Conservation (phyloP, 768 basidiomycete species). For the Lepiota venenata region DNA sequence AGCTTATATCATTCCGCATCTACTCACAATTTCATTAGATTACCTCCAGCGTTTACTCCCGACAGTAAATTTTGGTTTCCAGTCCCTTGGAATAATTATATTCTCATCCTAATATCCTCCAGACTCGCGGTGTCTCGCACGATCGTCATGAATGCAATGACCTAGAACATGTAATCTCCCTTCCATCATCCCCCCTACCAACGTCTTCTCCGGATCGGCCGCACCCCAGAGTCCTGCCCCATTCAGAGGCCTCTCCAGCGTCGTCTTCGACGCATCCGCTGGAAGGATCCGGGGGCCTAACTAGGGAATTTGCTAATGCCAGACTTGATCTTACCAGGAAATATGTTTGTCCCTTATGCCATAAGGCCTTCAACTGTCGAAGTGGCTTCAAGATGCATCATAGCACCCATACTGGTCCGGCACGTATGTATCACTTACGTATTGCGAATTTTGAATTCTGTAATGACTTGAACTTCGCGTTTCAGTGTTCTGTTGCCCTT, state of each 20-base stretch:
- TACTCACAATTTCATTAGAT: constrained; percentile 12
- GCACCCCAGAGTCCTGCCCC: constrained; percentile 16
- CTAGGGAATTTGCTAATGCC: constrained; percentile 8
- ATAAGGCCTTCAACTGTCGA: constrained; percentile 66
- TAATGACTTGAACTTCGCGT: constrained; percentile 1
- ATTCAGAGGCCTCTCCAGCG: constrained; percentile 12
- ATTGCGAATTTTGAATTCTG: background rate
- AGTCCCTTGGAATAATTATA: too few species aligned
- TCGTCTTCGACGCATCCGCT: too few species aligned
- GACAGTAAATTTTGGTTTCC: background rate
- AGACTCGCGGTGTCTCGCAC: background rate
- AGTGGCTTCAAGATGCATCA: constrained; percentile 64
- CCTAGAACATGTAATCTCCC: background rate
- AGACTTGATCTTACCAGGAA: constrained; percentile 30
- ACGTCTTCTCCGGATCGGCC: background rate
- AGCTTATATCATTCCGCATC: background rate
- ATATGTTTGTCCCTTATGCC: constrained; percentile 52
- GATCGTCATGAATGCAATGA: background rate
- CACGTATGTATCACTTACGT: constrained; percentile 51
- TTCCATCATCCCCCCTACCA: background rate
- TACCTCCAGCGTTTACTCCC: constrained; percentile 12
- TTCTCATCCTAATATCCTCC: too few species aligned
- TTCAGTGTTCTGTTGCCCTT: constrained; percentile 74
- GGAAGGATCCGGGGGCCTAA: constrained; percentile 13
- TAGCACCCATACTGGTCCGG: constrained; percentile 67